phyloP scores from a whole-genome alignment of 495 filamentous ascomycete genomes.

The Xylaria sp. region DNA sequence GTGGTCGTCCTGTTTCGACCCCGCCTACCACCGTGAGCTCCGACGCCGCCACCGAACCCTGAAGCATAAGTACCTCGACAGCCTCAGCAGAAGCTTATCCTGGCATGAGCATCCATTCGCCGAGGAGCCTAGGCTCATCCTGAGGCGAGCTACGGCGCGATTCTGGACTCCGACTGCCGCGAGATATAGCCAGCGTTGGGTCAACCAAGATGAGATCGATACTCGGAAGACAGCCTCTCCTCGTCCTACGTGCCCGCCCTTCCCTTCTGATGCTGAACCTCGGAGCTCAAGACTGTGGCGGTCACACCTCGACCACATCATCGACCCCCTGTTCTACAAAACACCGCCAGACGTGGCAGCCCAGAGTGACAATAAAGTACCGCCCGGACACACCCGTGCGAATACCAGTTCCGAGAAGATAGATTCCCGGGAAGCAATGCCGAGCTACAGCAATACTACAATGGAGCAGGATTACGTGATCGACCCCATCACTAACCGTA shows the following conservation, averaged over 20 bases:
- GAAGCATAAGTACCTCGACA: slow-evolving; percentile 51
- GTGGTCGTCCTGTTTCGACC: slow-evolving; percentile 51
- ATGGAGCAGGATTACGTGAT: slow-evolving; percentile 52
- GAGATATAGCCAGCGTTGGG: slow-evolving; percentile 24
- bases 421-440: not conserved
- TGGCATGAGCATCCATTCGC: slow-evolving; percentile 47
- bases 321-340: not conserved
- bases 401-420: not conserved
- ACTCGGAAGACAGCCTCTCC: slow-evolving; percentile 10
- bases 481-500: slow-evolving; percentile 70
- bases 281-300: not conserved
- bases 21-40: slow-evolving; percentile 45
- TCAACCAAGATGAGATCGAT: slow-evolving; percentile 26
- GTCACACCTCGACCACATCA: not conserved
- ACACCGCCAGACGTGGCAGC: not conserved
- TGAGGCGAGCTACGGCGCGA: slow-evolving; percentile 46
- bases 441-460: not conserved
- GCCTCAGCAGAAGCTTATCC: slow-evolving; percentile 42
- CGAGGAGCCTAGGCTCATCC: slow-evolving; percentile 37
- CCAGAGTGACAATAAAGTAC: not conserved
- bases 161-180: slow-evolving; percentile 41
- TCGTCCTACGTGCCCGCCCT: not conserved
- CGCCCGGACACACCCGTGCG: not conserved
- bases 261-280: not conserved
- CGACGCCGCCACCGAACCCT: slow-evolving; percentile 47